phyloP scores from a whole-genome alignment of 805 yeast genomes.

The Jamesozyma spencerorum region DNA sequence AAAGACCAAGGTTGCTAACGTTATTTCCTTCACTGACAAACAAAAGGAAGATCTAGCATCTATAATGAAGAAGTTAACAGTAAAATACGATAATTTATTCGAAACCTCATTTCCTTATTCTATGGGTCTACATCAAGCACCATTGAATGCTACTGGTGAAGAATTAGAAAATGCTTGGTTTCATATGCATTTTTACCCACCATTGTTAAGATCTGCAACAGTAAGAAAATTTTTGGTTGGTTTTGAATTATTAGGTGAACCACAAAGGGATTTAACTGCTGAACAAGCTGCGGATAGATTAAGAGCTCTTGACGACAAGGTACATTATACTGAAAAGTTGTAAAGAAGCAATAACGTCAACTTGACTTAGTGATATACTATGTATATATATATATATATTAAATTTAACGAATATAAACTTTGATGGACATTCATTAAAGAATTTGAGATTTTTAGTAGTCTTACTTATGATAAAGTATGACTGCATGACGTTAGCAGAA shows the following conservation, averaged over 20 bases:
- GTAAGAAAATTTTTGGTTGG: conserved; percentile 72
- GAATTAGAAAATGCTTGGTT: conserved; percentile 44
- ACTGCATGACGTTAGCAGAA: too few relatives aligned
- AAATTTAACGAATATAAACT: too few relatives aligned
- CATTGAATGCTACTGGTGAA: conserved; percentile 39
- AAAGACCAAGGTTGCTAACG: conserved; percentile 43
- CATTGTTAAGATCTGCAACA: conserved; percentile 62
- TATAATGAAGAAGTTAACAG: conserved; percentile 44
- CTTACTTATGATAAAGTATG: too few relatives aligned
- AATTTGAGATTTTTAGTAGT: too few relatives aligned
- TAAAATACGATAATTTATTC: conserved; percentile 62
- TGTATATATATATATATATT: too few relatives aligned
- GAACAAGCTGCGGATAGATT: conserved; percentile 33
- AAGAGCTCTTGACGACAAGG: conserved; percentile 33
- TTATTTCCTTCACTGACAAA: conserved; percentile 37
- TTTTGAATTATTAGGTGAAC: conserved; percentile 56
- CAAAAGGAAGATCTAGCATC: conserved; percentile 49
- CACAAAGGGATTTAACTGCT: conserved; percentile 40
- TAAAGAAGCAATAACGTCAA: conserved; percentile 21
- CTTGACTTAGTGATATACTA: not conserved
- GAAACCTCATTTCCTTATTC: conserved; percentile 67
- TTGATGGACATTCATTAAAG: too few relatives aligned
- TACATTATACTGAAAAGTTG: conserved; percentile 36
- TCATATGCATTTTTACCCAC: conserved; percentile 75
- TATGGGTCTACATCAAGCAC: conserved; percentile 77